phyloP scores from a whole-genome alignment of 495 filamentous ascomycete species.

The Talaromyces thailandensis region DNA sequence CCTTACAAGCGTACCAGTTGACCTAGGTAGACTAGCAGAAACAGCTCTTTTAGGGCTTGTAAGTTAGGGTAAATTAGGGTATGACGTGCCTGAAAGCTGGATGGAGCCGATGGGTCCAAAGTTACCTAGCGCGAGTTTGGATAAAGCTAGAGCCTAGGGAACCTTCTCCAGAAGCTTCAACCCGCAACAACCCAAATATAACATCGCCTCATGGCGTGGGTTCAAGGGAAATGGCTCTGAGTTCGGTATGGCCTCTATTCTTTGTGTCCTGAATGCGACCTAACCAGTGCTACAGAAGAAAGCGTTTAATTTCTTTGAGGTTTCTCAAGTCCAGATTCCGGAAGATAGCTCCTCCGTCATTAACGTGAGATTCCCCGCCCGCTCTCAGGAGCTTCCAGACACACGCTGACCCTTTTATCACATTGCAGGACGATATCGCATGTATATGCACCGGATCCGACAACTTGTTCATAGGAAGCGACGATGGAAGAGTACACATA shows the following conservation, averaged over 20 bases:
- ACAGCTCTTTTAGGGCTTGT: background rate
- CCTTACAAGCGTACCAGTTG: too few species aligned
- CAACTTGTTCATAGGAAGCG: constrained; percentile 80
- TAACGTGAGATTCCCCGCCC: constrained; percentile 42
- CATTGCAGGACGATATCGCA: constrained; percentile 49
- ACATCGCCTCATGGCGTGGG: constrained; percentile 23
- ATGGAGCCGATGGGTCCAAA: background rate
- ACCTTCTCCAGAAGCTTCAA: background rate
- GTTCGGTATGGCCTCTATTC: constrained; percentile 25
- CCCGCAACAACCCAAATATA: background rate
- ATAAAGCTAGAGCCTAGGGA: background rate
- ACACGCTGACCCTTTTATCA: background rate
- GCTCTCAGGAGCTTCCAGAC: constrained; percentile 21
- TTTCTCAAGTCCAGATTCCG: constrained; percentile 69
- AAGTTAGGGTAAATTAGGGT: background rate
- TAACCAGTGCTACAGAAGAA: constrained; percentile 62
- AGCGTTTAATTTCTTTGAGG: constrained; percentile 98
- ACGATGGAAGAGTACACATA: constrained; percentile 77
- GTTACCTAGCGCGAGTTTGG: background rate
- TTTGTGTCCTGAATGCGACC: background rate
- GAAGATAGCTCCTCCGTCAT: constrained; percentile 59
- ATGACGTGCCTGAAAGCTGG: background rate
- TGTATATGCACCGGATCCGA: constrained; percentile 79
- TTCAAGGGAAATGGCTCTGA: constrained; percentile 35
- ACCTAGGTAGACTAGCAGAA: too few species aligned